Percentiles rank a stretch among this genome's conserved stretches.
Conservation (phyloP, 2,329 filamentous ascomycete genomes). For the Hypocrella siamensis region DNA sequence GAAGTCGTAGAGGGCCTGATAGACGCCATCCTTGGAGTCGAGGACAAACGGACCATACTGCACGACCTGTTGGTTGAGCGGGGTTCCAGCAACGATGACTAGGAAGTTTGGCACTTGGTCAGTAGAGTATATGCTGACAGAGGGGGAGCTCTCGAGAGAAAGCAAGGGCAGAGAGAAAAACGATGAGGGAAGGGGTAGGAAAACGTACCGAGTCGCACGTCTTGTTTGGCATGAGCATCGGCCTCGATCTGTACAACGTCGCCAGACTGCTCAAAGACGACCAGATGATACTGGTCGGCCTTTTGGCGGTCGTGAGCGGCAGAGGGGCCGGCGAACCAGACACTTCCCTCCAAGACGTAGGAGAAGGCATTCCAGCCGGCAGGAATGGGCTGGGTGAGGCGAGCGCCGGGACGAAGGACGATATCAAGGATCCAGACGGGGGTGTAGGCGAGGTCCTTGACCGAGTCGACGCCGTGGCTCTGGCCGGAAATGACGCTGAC, state of each 20-base stretch:
- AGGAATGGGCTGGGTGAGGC: constrained; percentile 59
- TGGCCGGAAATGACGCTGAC: constrained; percentile 87
- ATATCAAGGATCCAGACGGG: constrained; percentile 94
- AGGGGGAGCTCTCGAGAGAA: constrained; percentile 2
- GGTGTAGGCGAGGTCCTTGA: constrained; percentile 86
- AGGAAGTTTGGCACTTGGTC: too few relatives aligned
- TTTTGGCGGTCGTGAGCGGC: constrained; percentile 27
- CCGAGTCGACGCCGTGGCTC: constrained; percentile 68
- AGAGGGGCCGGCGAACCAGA: constrained; percentile 27
- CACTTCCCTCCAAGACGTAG: constrained; percentile 66
- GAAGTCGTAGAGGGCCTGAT: constrained; percentile 63
- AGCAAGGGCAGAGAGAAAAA: background rate
- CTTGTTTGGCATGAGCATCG: constrained; percentile 43
- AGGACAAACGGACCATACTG: constrained; percentile 82
- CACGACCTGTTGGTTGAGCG: constrained; percentile 64
- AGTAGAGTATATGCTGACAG: too few relatives aligned
- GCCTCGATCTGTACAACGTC: constrained; percentile 62
- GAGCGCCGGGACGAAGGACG: constrained; percentile 63
- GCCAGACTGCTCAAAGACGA: constrained; percentile 70
- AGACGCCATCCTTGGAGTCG: constrained; percentile 54
- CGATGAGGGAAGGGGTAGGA: background rate
- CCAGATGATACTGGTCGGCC: constrained; percentile 66
- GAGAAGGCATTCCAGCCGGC: constrained; percentile 79
- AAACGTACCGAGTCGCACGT: constrained; percentile 30
- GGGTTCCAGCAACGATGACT: constrained; percentile 63